Percentiles rank a stretch among this genome's conserved stretches.
Evolutionary conservation across 2,329 filamentous ascomycete genomes (phyloP).

Genomic region (Fusarium sp.): DNA sequence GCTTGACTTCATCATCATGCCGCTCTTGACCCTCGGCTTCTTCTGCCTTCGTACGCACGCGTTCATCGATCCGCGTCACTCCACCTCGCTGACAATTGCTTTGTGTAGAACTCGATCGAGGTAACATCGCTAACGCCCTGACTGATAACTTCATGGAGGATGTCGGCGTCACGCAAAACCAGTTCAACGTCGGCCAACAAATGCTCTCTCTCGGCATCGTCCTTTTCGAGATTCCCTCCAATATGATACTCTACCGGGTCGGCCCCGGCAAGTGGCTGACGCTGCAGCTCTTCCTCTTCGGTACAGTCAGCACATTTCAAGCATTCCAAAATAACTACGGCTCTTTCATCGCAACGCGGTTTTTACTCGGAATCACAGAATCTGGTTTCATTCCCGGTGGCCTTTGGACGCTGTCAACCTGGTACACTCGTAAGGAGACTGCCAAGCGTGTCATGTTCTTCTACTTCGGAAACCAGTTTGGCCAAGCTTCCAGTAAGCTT

Average conservation of each 20-base stretch:
- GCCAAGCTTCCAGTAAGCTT: slow-evolving; percentile 52
- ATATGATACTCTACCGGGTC: slow-evolving; percentile 50
- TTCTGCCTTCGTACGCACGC: slow-evolving; percentile 53
- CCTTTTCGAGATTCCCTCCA: slow-evolving; percentile 54
- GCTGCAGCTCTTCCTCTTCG: slow-evolving; percentile 64
- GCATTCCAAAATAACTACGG: slow-evolving; percentile 60
- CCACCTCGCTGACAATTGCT: neutral
- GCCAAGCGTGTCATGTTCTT: slow-evolving; percentile 65
- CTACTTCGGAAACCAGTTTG: slow-evolving; percentile 66
- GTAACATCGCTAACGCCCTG: slow-evolving; percentile 60
- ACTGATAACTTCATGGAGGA: slow-evolving; percentile 62
- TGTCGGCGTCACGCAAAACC: slow-evolving; percentile 60
- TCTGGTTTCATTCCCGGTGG: slow-evolving; percentile 66
- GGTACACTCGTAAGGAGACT: slow-evolving; percentile 65
- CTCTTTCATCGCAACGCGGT: slow-evolving; percentile 60
- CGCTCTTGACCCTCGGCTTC: slow-evolving; percentile 55
- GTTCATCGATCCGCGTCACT: neutral
- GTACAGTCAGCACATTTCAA: slow-evolving; percentile 65
- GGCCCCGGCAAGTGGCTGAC: slow-evolving; percentile 64
- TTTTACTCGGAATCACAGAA: slow-evolving; percentile 65
- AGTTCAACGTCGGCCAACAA: slow-evolving; percentile 64
- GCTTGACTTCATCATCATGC: slow-evolving; percentile 54
- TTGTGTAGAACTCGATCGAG: slow-evolving; percentile 51
- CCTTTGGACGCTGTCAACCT: slow-evolving; percentile 63
- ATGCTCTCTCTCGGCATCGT: slow-evolving; percentile 63